Percentiles rank a stretch among this genome's conserved stretches.
Conservation (phyloP, 2,329 filamentous ascomycete genomes). For the Venturia nashicola region DNA sequence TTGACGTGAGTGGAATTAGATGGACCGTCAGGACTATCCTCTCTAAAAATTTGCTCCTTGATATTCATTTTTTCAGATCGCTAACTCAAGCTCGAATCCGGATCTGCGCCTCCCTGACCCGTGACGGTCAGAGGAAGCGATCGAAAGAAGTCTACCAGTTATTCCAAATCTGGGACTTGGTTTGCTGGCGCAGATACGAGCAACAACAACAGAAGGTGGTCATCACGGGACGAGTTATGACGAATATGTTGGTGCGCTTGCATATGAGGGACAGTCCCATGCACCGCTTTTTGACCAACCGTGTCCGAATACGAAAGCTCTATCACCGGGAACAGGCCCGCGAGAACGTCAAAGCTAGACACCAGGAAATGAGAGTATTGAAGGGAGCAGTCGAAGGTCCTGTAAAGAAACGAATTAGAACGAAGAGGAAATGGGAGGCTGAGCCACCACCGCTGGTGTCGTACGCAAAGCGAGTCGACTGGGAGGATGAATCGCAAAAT, state of each 20-base stretch:
- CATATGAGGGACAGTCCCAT: background rate
- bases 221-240: background rate
- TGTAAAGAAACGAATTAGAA: background rate
- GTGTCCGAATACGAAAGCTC: background rate
- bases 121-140: background rate
- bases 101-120: background rate
- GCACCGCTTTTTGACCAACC: background rate
- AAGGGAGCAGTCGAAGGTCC: background rate
- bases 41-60: background rate
- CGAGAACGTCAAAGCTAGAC: background rate
- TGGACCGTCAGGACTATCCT: background rate
- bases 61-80: constrained; percentile 1
- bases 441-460: background rate
- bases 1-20: background rate
- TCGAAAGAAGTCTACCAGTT: background rate
- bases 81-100: background rate
- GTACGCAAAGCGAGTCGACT: background rate
- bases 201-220: background rate
- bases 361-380: background rate
- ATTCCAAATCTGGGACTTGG: background rate
- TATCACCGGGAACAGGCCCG: background rate
- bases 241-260: background rate
- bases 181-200: constrained; percentile 1
- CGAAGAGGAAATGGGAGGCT: background rate
- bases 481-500: background rate